Base-by-base conservation (phyloP, 1,139 yeast species). In the Petasospora rhodanensis region DNA sequence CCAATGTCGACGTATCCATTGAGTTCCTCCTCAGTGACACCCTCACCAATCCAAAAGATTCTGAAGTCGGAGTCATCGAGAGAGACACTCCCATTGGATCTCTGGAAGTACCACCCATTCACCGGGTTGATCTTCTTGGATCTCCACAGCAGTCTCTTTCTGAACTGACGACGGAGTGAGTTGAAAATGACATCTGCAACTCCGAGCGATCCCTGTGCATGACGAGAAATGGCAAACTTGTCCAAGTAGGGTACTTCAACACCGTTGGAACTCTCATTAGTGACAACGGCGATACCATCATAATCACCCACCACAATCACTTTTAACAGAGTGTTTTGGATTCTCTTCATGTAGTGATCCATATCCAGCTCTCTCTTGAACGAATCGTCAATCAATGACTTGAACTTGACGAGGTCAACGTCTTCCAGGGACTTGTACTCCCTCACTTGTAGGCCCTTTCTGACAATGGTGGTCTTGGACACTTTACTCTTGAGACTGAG, bases 91-190 rank as follows among this genome's bases (percentile, higher is more conserved):
- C 96, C 96, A 23, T 71, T 66, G 30, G 95, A 81, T 43, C 98
- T 68, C 50, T 91, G 97, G 58, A 89, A 91, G 55, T 91, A 91
- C 98, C 98, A 91, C 51, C 87, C 87, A 61, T 91, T 91, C 5
- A 91, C 96, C 0, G 96, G 96, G 54, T 91, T 91, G 37, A 62
- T 71, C 41, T 73, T 73, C 33, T 95, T 64, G 3, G 96, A 87
- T 49, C 98, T 70, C 98, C 98, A 91, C 2, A 91, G 62, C 14
- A 91, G 58, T 52, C 85, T 95, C 11, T 70, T 58, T 0, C 86
- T 85, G 52, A 80, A 89, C 28, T 79, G 61, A 33, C 74, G 76
- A 33, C 65, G 64, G 63, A 91, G 76, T 11, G 83, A 70, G 53
- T 89, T 91, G 66, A 91, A 89, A 10, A 91, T 79, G 19, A 91